Evolutionary conservation across 306 rosid genomes (phyloP).

Genomic region (Lathyrus sativus): DNA sequence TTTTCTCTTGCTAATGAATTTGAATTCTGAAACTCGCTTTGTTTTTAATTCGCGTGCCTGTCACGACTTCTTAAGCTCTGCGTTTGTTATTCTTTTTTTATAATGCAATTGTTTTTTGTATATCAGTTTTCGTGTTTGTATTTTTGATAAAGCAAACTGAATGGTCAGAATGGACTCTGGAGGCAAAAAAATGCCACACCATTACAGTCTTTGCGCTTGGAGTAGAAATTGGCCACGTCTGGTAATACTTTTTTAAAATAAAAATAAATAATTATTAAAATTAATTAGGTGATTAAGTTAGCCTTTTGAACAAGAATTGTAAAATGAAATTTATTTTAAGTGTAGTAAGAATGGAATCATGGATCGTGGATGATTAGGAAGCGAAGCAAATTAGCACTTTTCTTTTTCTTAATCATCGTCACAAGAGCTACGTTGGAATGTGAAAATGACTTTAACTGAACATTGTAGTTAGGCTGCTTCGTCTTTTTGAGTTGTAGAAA

Average conservation of each 20-base stretch:
- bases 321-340: too few relatives aligned
- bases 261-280: too few relatives aligned
- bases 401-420: not conserved
- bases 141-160: too few relatives aligned
- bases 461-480: not conserved
- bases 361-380: not conserved
- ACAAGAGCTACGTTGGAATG: too few relatives aligned
- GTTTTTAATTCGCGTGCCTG: too few relatives aligned
- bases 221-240: conserved; percentile 13
- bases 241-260: not conserved
- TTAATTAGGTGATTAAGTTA: too few relatives aligned
- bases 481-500: not conserved
- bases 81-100: not conserved
- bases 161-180: too few relatives aligned
- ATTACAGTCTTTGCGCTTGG: not conserved
- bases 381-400: not conserved
- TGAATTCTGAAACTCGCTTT: not conserved
- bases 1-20: not conserved
- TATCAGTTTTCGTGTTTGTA: too few relatives aligned
- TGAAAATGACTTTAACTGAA: too few relatives aligned
- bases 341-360: not conserved
- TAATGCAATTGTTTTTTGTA: too few relatives aligned
- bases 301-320: too few relatives aligned
- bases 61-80: not conserved
- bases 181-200: too few relatives aligned